phyloP scores from a whole-genome alignment of 2,329 filamentous ascomycete genomes.

The Colletotrichum gigasporum region DNA sequence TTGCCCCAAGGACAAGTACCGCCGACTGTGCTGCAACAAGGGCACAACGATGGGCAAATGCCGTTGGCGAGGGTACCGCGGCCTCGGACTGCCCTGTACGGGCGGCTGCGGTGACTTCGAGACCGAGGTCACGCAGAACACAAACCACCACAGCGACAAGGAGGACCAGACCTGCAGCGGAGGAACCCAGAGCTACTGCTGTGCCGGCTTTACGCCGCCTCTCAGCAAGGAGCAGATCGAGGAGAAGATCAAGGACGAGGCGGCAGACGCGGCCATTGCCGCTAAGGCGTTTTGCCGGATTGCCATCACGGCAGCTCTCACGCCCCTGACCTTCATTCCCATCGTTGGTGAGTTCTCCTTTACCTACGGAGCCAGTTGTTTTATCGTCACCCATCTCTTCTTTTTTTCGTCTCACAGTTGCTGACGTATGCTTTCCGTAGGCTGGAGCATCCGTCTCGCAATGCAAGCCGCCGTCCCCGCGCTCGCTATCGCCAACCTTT shows the following conservation, averaged over 20 bases:
- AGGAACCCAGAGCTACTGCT: slow-evolving; percentile 41
- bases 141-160: slow-evolving; percentile 38
- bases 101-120: slow-evolving; percentile 41
- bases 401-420: no score
- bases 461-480: slow-evolving; percentile 39
- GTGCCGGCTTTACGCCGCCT: slow-evolving; percentile 41
- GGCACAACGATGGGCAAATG: slow-evolving; percentile 37
- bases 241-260: slow-evolving; percentile 36
- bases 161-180: slow-evolving; percentile 42
- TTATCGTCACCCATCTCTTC: no score
- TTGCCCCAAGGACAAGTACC: slow-evolving; percentile 38
- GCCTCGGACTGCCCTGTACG: slow-evolving; percentile 39
- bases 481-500: slow-evolving; percentile 39
- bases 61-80: slow-evolving; percentile 40
- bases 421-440: slow-evolving; percentile 6
- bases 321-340: slow-evolving; percentile 10
- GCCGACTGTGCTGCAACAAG: slow-evolving; percentile 39
- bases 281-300: slow-evolving; percentile 46
- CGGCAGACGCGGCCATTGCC: slow-evolving; percentile 39
- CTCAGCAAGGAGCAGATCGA: slow-evolving; percentile 33
- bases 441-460: slow-evolving; percentile 23
- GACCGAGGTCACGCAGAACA: slow-evolving; percentile 40
- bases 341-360: slow-evolving; percentile 7
- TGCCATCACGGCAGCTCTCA: slow-evolving; percentile 39
- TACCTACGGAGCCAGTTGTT: no score